Evolutionary conservation across 2,329 filamentous ascomycete species (phyloP), one percentile per base, ranked within the genome.

Genomic region (Sporothrix phasma): DNA sequence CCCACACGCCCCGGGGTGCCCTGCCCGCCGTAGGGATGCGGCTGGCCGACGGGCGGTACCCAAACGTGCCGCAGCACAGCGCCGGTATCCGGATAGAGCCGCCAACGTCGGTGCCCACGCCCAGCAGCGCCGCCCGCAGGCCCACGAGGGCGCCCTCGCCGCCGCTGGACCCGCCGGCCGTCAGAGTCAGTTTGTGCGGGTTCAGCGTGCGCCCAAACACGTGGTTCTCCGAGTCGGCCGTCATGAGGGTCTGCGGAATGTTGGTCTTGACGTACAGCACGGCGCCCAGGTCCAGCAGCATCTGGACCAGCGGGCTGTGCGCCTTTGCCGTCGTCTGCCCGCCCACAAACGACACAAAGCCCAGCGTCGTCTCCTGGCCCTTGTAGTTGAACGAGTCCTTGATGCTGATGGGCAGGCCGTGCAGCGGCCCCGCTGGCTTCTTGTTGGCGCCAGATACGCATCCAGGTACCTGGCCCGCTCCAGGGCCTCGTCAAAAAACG

Each of bases 361-460:
- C 59, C 4, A 61, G 45, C 5, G 59, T 61, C 6, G 45, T 49
- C 31, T 61, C 45, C 41, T 51, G 45, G 13, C 59, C 59, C 37
- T 43, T 43, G 17, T n/a, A 41, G 41, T 61, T 47, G 59, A 51
- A 39, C 51, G 43, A 61, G 11, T 19, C 43, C 3, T 66, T 62
- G 41, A 68, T 66, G 11, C 66, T 65, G 49, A 59, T 69, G 0
- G 83, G 83, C 1, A 85, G 71, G n/a, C 74, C 75, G 64, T 76
- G 75, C 2, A 77, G 69, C 17, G 75, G 73, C 0, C 75, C 75
- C 15, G 75, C 39, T 1, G 73, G 69, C 45, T 71, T 73, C 69
- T 61, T 74, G 67, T 15, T 66, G 64, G n/a, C 65, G 64, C n/a
- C 7, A 74, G 68, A 58, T 73, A 71, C 17, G 67, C 63, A 65